Evolutionary conservation across 164 flowering plant species (phyloP).

Genomic region (Saururus chinensis): DNA sequence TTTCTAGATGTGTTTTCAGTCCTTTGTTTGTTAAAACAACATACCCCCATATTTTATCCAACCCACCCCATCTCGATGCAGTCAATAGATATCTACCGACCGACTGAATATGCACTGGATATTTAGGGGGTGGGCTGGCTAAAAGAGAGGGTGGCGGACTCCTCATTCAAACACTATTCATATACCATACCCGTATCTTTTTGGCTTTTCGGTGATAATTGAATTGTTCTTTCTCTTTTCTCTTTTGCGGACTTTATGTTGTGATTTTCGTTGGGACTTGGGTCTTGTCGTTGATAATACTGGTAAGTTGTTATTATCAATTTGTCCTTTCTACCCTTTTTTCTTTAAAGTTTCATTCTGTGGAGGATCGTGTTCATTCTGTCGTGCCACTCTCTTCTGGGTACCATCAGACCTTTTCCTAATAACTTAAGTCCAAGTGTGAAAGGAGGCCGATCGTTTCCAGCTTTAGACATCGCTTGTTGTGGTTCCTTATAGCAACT

Average conservation of each 20-base stretch:
- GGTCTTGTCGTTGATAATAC: not conserved
- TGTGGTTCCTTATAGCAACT: too few relatives aligned
- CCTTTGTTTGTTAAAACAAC: too few relatives aligned
- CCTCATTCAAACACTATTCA: too few relatives aligned
- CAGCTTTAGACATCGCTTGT: too few relatives aligned
- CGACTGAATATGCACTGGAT: too few relatives aligned
- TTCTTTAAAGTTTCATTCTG: not conserved
- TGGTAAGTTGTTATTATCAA: not conserved
- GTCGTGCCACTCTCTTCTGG: not conserved
- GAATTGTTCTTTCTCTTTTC: not conserved
- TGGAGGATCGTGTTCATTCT: not conserved
- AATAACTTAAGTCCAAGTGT: not conserved
- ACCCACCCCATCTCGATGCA: too few relatives aligned
- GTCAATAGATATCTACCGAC: too few relatives aligned
- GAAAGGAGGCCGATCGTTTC: not conserved
- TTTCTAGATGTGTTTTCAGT: too few relatives aligned
- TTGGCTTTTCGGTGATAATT: not conserved
- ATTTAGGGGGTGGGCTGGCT: too few relatives aligned
- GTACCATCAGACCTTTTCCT: not conserved
- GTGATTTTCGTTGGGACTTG: constrained; percentile 1
- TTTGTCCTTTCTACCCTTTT: not conserved
- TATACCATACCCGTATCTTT: not conserved
- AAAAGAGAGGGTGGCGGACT: too few relatives aligned
- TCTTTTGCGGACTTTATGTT: not conserved
- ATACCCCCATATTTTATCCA: too few relatives aligned